phyloP scores from a whole-genome alignment of 140 eudicot genomes.

The Senecio squalidus region DNA sequence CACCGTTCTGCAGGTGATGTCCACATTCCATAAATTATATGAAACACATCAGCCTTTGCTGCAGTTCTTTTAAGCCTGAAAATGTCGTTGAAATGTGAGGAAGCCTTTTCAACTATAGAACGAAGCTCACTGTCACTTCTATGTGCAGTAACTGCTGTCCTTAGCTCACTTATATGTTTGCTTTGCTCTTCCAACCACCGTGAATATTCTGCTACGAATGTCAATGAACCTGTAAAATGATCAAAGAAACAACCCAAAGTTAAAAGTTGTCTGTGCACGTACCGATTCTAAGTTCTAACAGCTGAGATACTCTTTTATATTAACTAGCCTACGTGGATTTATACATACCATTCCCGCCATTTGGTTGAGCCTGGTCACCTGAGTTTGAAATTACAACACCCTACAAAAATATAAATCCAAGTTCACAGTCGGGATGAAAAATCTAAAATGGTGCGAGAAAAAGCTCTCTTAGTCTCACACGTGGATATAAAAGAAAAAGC shows the following conservation, averaged over 20 bases:
- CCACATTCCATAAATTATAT: conserved; percentile 98
- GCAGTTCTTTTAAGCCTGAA: conserved; percentile 78
- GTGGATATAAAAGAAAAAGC: background rate
- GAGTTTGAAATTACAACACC: conserved; percentile 70
- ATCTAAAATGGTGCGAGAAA: background rate
- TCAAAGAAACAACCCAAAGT: conserved; percentile 3
- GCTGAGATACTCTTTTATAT: no score
- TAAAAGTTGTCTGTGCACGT: no score
- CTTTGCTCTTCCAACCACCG: conserved; percentile 91
- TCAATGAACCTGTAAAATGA: conserved; percentile 65
- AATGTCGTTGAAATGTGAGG: conserved; percentile 66
- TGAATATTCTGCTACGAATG: conserved; percentile 89
- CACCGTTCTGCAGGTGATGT: conserved; percentile 98
- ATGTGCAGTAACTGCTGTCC: conserved; percentile 77
- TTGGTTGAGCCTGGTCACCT: conserved; percentile 72
- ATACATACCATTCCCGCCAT: conserved; percentile 57
- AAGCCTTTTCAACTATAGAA: conserved; percentile 64
- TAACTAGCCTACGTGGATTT: background rate
- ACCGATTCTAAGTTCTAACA: no score
- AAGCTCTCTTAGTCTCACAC: background rate
- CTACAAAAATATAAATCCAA: conserved; percentile 24
- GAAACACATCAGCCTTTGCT: conserved; percentile 93
- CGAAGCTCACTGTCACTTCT: conserved; percentile 80
- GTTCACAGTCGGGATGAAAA: conserved; percentile 5
- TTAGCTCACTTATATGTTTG: conserved; percentile 65